phyloP scores from a whole-genome alignment of 116 monocot genomes.

The Thalassia testudinum region DNA sequence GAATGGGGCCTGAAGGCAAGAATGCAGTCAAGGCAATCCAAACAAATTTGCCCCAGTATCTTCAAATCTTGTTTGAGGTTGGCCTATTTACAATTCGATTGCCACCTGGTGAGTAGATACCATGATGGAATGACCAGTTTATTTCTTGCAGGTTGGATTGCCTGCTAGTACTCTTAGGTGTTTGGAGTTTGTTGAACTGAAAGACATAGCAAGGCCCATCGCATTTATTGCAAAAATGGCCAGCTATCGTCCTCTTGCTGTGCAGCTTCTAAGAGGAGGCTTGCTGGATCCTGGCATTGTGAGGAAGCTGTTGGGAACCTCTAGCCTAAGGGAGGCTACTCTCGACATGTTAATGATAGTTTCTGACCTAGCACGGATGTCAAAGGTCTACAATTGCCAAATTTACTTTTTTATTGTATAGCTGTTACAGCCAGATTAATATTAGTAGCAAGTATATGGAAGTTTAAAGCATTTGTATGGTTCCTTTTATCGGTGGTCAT shows the following conservation, averaged over 20 bases:
- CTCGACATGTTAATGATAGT: slow-evolving; percentile 91
- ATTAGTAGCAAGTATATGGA: too few relatives aligned
- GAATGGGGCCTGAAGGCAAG: slow-evolving; percentile 66
- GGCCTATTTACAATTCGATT: not conserved
- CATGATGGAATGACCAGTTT: not conserved
- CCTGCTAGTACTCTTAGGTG: slow-evolving; percentile 42
- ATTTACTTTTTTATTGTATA: not conserved
- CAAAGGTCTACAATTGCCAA: slow-evolving; percentile 36
- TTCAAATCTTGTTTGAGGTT: slow-evolving; percentile 86
- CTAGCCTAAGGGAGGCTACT: slow-evolving; percentile 45
- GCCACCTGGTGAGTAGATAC: not conserved
- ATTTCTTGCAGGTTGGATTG: slow-evolving; percentile 39
- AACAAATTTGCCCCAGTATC: slow-evolving; percentile 47
- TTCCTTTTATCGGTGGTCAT: not conserved
- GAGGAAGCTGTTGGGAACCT: slow-evolving; percentile 28
- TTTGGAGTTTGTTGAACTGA: slow-evolving; percentile 44
- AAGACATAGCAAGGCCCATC: slow-evolving; percentile 43
- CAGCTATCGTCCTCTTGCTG: slow-evolving; percentile 66
- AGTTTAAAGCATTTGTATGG: not conserved
- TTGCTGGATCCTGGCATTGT: slow-evolving; percentile 48
- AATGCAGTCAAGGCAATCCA: slow-evolving; percentile 61
- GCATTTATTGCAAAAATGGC: slow-evolving; percentile 96
- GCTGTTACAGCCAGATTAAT: too few relatives aligned
- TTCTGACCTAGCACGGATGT: slow-evolving; percentile 97
- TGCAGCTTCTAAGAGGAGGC: slow-evolving; percentile 70